Conservation (phyloP, 345 rosid species). For the Euclidium syriacum region DNA sequence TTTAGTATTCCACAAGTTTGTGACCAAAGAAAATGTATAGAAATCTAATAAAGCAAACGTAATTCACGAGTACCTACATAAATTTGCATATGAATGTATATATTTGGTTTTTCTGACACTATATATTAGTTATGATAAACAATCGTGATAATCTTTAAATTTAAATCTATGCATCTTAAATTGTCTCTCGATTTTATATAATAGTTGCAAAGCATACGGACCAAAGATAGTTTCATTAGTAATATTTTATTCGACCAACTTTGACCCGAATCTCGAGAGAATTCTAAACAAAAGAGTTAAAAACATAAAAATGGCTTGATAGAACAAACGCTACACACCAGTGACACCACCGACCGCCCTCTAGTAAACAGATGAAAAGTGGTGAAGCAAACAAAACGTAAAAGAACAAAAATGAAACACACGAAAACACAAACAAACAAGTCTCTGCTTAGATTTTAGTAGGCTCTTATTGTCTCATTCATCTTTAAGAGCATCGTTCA, state of each 20-base stretch:
- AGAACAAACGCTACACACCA: conserved; percentile 19
- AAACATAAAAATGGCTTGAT: conserved; percentile 10
- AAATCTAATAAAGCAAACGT: neutral
- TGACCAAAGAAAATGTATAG: neutral
- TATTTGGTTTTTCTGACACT: too few relatives aligned
- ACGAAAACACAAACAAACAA: conserved; percentile 25
- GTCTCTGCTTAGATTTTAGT: conserved; percentile 21
- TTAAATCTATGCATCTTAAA: neutral
- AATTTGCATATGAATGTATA: too few relatives aligned
- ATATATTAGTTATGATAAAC: too few relatives aligned
- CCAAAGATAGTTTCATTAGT: neutral
- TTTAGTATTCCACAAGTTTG: neutral
- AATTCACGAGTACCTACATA: neutral
- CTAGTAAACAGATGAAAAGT: conserved; percentile 7
- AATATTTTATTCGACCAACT: conserved; percentile 3
- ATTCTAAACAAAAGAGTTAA: neutral
- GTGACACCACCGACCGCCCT: too few relatives aligned
- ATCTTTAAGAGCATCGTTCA: conserved; percentile 53
- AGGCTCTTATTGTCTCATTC: conserved; percentile 24
- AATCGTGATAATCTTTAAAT: neutral
- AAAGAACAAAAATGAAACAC: conserved; percentile 18
- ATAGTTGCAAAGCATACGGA: neutral
- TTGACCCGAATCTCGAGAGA: conserved; percentile 1
- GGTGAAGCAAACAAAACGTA: conserved; percentile 12
- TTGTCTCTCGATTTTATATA: neutral